A percentile compares a stretch with the other conserved stretches of the same genome.
These are phyloP conservation scores for Botrytis byssoidea DNA, from an alignment of 2,329 filamentous ascomycete species.

Conservation along the genomic window DNA sequence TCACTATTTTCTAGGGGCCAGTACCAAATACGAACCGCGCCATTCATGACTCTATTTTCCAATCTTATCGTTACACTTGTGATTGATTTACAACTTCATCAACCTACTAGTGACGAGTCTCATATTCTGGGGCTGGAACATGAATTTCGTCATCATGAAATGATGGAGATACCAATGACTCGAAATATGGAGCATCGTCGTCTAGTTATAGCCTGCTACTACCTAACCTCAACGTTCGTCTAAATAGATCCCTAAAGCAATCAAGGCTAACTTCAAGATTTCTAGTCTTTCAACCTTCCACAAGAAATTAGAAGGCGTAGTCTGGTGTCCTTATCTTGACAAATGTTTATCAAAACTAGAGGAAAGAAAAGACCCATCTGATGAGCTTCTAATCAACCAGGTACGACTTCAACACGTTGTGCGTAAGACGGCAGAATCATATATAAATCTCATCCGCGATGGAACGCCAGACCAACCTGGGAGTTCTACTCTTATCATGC, in stretches of 20 bases:
- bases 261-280: neutral
- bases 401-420: conserved; percentile 6
- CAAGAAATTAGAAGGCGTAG: conserved; percentile 7
- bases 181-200: conserved; percentile 11
- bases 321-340: conserved; percentile 15
- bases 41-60: conserved; percentile 6
- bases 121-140: conserved; percentile 3
- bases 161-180: conserved; percentile 9
- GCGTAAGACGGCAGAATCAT: neutral
- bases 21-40: conserved; percentile 4
- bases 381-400: conserved; percentile 2
- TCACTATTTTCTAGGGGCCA: neutral
- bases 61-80: conserved; percentile 7
- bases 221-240: conserved; percentile 8
- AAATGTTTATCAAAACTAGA: conserved; percentile 3
- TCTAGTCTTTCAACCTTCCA: conserved; percentile 8
- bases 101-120: conserved; percentile 3
- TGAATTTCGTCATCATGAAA: conserved; percentile 7
- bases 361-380: conserved; percentile 1
- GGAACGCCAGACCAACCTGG: neutral
- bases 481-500: neutral
- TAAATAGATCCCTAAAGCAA: neutral
- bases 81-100: conserved; percentile 8
- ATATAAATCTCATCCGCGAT: conserved; percentile 13
- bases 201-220: conserved; percentile 3